Base-by-base conservation (phyloP, 306 rosid genomes). In the Castanea crenata region DNA sequence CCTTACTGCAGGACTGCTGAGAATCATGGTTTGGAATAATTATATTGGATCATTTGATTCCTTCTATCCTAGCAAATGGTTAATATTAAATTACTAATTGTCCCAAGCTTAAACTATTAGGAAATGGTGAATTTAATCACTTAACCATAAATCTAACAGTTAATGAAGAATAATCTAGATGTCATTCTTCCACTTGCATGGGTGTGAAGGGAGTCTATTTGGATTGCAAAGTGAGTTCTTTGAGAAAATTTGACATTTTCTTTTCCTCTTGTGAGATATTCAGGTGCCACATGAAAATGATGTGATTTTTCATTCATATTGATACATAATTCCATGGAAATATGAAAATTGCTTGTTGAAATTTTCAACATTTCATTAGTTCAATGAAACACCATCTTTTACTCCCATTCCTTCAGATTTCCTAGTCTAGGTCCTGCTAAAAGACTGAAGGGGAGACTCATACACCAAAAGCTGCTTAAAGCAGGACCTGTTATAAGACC, bases 1-100 rank as follows among this genome's bases (percentile, higher is more conserved):
- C 95, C 63, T 79, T 92, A 74, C 79, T 29, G 76, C 80, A 78
- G 76, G 87, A 84, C 81, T 94, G 95, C 90, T 90, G 0, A 86
- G 83, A 76, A 81, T 92, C 79, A 84, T 89, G 97, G 97, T 94
- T 81, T 94, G 97, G 99, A 88, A 77, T 73, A 69, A 83, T 74
- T 82, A 74, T 83, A 81, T 85, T 12, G 78, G 80, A 82, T 83
- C 92, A 9, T 75, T 92, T 31, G 56, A 74, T 81, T 55, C 85
- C 55, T 80, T 72, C 64, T 88, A 91, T 86, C 97, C 97, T n/a
- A 79, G 71, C 46, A 88, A 85, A 71, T 92, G 97, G 97, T 59
- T 83, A 74, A 38, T 67, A 71, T 25, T 25, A 25, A 25, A 25
- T 25, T 25, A 25, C 27, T 1, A 1, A 25, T 25, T 25, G 2